Base-by-base conservation (phyloP, 768 basidiomycete species). In the Dioszegia aurantiaca region DNA sequence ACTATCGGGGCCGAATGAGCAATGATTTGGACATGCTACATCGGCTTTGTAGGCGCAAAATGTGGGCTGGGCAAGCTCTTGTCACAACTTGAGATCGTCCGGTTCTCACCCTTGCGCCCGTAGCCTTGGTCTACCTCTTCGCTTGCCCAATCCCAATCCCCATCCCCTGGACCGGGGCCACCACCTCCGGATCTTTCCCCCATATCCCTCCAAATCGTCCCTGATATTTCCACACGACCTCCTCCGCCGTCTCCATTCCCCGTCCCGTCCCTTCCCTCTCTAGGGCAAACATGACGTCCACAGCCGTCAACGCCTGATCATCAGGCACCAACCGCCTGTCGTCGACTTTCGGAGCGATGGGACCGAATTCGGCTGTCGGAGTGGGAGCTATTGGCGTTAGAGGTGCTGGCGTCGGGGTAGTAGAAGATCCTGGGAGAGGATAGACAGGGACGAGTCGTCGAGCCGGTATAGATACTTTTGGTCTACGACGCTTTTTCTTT, bases 201-300 rank as follows among this genome's bases (percentile, higher is more conserved):
- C 63, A 70, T 17, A 63, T 59, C 12, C 69, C 65, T 12, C 68
- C 70, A 21, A 46, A 55, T 43, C 55, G 59, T 0, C 58, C 60
- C 49, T 59, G 62, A 19, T 61, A 48, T 21, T 52, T 61, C 42
- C 55, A 51, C 10, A 69, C 55, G 1, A 69, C 28, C 39, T 67
- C 68, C 27, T 65, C 68, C 26, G 60, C 58, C 21, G 43, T 46
- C 4, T 65, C 66, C 56, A 63, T 47, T 1, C 60, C 68, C 33
- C 51, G 60, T 8, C 64, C 66, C 14, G 56, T 10, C 10, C 63
- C 64, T 17, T 63, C 64, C 46, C 61, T 48, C 47, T 72, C 68
- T 56, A 72, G 23, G 2, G 66, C 70, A 58, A 68, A 72, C n/a
- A 67, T 37, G 43, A 72, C 30, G 58, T 72, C 70, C 9, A 63